Conservation (phyloP, 2,329 filamentous ascomycete genomes). For the Calonectria multiphialidica region DNA sequence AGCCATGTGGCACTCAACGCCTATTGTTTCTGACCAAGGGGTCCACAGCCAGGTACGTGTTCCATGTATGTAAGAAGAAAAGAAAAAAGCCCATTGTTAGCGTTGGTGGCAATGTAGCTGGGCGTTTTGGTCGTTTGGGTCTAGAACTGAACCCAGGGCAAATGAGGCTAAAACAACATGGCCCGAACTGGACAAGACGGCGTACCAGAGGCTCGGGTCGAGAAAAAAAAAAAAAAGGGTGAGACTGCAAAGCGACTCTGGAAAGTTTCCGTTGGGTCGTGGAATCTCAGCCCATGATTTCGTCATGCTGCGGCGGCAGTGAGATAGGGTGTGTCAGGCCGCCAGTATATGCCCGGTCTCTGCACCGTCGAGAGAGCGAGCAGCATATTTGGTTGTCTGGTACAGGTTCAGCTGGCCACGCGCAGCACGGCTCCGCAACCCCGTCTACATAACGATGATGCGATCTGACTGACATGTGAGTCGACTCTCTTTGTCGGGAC, state of each 20-base stretch:
- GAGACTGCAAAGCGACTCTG: not conserved
- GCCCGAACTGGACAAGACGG: not conserved
- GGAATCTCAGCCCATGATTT: not conserved
- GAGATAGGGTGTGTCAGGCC: too few species aligned
- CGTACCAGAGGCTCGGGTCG: not conserved
- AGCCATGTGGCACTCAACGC: constrained; percentile 1
- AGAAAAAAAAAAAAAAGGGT: not conserved
- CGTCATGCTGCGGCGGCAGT: not conserved
- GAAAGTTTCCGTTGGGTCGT: not conserved
- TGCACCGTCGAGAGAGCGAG: not conserved
- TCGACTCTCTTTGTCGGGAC: not conserved
- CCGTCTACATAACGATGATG: not conserved
- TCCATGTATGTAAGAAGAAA: not conserved
- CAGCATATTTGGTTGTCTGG: not conserved
- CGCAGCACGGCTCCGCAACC: too few species aligned
- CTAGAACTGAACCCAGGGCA: not conserved
- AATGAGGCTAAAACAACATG: not conserved
- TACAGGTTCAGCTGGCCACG: constrained; percentile 1
- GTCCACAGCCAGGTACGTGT: not conserved
- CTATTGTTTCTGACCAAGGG: not conserved
- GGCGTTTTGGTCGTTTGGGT: not conserved
- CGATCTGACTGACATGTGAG: not conserved
- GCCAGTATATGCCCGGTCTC: not conserved
- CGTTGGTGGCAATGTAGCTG: constrained; percentile 3
- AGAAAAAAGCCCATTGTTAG: not conserved